A percentile compares a stretch with the other conserved stretches of the same genome.
These are phyloP conservation scores for Penicillium fimorum DNA, from an alignment of 495 filamentous ascomycete species.

Conservation along the genomic window DNA sequence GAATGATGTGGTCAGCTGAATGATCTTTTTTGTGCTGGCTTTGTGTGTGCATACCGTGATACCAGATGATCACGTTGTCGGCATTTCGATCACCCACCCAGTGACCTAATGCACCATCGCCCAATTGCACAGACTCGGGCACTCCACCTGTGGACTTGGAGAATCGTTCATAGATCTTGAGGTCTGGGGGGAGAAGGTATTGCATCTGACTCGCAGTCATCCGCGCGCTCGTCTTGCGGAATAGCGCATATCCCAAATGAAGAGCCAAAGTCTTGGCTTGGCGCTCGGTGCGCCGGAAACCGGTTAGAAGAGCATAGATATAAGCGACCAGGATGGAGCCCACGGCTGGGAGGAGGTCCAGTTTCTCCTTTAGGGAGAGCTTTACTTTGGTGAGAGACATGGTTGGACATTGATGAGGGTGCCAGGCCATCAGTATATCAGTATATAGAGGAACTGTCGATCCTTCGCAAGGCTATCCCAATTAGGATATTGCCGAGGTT, in stretches of 20 bases:
- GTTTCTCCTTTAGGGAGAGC: slow-evolving; percentile 33
- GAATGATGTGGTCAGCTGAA: neutral
- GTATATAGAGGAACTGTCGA: neutral
- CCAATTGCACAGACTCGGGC: slow-evolving; percentile 49
- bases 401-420: neutral
- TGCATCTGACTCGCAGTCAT: slow-evolving; percentile 36
- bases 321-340: slow-evolving; percentile 28
- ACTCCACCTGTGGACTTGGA: slow-evolving; percentile 41
- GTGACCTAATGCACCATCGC: slow-evolving; percentile 53
- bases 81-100: slow-evolving; percentile 58
- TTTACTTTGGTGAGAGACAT: slow-evolving; percentile 22
- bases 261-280: slow-evolving; percentile 36
- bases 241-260: slow-evolving; percentile 41
- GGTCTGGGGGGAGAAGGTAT: slow-evolving; percentile 39
- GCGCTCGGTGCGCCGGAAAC: slow-evolving; percentile 34
- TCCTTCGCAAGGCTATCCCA: neutral
- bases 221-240: slow-evolving; percentile 35
- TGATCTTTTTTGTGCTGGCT: neutral
- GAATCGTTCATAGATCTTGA: slow-evolving; percentile 48
- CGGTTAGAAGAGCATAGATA: slow-evolving; percentile 34
- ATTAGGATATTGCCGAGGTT: neutral
- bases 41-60: slow-evolving; percentile 48
- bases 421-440: neutral
- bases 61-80: slow-evolving; percentile 57
- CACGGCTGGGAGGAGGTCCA: slow-evolving; percentile 39